Percentiles rank a stretch among this genome's conserved stretches.
These are phyloP conservation scores for Lentithecium fluviatile DNA, from an alignment of 495 filamentous ascomycete species.

Conservation along the genomic window DNA sequence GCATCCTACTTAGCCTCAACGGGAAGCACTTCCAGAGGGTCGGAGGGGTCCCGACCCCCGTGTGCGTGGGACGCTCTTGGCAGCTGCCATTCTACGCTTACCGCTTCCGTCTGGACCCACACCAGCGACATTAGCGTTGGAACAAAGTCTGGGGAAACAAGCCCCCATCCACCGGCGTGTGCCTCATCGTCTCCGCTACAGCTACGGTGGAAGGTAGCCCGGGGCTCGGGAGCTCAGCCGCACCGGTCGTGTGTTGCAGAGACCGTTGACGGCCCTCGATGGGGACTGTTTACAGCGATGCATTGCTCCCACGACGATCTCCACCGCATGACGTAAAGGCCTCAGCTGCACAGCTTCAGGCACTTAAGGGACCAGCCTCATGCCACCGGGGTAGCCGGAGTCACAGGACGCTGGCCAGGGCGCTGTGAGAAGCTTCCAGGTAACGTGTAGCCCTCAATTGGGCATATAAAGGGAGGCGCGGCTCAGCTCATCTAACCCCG, in stretches of 20 bases:
- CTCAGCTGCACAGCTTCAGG: neutral
- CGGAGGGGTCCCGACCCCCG: too few relatives aligned
- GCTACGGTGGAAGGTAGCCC: too few relatives aligned
- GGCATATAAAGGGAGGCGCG: neutral
- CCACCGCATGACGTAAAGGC: neutral
- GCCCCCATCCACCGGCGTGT: neutral
- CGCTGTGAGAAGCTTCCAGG: neutral
- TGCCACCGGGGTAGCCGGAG: neutral
- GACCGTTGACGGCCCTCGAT: neutral
- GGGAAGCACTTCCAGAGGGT: too few relatives aligned
- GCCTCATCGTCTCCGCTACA: too few relatives aligned
- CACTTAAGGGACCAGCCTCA: neutral
- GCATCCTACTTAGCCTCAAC: too few relatives aligned
- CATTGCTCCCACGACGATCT: neutral
- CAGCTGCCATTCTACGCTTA: neutral
- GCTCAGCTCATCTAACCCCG: slow-evolving; percentile 1
- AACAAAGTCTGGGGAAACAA: neutral
- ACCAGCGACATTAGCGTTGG: neutral
- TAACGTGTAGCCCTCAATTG: neutral
- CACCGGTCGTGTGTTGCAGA: neutral
- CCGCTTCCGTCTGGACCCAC: neutral
- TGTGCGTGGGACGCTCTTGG: neutral
- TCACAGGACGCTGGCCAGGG: neutral
- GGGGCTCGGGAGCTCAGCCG: neutral
- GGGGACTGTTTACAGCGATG: neutral